phyloP scores from a whole-genome alignment of 176 grass and related monocot genomes.

The Zoysia pacifica region DNA sequence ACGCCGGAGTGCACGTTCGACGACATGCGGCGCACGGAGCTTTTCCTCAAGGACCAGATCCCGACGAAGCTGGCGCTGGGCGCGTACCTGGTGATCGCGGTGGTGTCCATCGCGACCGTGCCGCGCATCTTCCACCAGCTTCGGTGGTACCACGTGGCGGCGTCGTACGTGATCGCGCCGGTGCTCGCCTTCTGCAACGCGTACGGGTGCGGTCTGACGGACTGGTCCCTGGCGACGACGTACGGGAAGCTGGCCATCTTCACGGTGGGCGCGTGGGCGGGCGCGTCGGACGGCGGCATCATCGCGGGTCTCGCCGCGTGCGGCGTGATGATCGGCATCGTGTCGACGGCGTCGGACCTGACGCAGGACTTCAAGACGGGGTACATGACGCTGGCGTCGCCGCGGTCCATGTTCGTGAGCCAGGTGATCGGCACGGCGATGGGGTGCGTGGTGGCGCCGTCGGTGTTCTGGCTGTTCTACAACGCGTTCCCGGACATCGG shows the following conservation, averaged over 20 bases:
- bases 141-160: slow-evolving; percentile 64
- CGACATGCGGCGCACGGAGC: slow-evolving; percentile 50
- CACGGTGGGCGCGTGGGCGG: slow-evolving; percentile 61
- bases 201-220: slow-evolving; percentile 63
- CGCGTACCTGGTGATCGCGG: slow-evolving; percentile 42
- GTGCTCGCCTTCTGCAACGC: slow-evolving; percentile 76
- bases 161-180: slow-evolving; percentile 55
- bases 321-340: slow-evolving; percentile 70
- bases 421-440: slow-evolving; percentile 65
- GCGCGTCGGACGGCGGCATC: slow-evolving; percentile 40
- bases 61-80: slow-evolving; percentile 51
- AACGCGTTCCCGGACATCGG: slow-evolving; percentile 55
- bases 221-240: slow-evolving; percentile 65
- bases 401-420: slow-evolving; percentile 71
- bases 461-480: slow-evolving; percentile 71
- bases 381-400: slow-evolving; percentile 77
- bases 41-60: slow-evolving; percentile 75
- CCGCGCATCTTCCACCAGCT: slow-evolving; percentile 62
- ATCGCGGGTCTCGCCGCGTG: slow-evolving; percentile 54
- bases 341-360: slow-evolving; percentile 64
- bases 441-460: slow-evolving; percentile 61
- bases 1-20: slow-evolving; percentile 50
- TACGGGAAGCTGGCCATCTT: slow-evolving; percentile 67
- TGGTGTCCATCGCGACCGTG: slow-evolving; percentile 47
- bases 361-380: slow-evolving; percentile 74